Conservation (phyloP, 345 rosid genomes). For the Iberis pinnata region DNA sequence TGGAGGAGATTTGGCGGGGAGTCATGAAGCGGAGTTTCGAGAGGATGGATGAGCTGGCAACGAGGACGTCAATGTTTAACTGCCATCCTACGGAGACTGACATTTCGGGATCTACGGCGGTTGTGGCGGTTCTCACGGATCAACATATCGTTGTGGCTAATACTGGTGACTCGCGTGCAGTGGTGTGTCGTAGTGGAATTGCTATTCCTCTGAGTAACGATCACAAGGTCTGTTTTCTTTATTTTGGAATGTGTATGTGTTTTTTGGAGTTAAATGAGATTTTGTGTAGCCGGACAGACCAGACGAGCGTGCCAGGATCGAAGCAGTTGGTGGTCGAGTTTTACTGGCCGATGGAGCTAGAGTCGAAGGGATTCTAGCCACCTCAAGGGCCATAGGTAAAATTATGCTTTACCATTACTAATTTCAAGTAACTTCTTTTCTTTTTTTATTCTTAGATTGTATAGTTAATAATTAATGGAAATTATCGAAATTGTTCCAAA, state of each 20-base stretch:
- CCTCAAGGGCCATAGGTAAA: constrained; percentile 83
- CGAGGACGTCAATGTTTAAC: constrained; percentile 3
- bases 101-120: constrained; percentile 39
- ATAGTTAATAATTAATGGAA: too few relatives aligned
- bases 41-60: constrained; percentile 31
- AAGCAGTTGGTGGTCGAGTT: constrained; percentile 67
- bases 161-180: constrained; percentile 53
- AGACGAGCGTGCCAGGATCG: constrained; percentile 66
- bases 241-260: neutral
- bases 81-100: constrained; percentile 18
- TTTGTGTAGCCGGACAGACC: constrained; percentile 66
- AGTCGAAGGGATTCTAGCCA: constrained; percentile 79
- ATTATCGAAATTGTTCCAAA: too few relatives aligned
- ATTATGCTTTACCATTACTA: too few relatives aligned
- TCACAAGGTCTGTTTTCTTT: constrained; percentile 24
- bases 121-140: constrained; percentile 35
- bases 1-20: constrained; percentile 20
- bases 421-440: too few relatives aligned
- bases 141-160: constrained; percentile 41
- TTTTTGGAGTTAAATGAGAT: neutral
- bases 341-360: constrained; percentile 51
- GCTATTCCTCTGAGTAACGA: constrained; percentile 27
- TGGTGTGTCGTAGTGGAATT: constrained; percentile 42
- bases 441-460: too few relatives aligned
- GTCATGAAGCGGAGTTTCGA: constrained; percentile 28